A percentile compares a stretch with the other conserved stretches of the same genome.
Conservation (phyloP, 208 protist genomes). For the Acanthamoeba triangularis region DNA sequence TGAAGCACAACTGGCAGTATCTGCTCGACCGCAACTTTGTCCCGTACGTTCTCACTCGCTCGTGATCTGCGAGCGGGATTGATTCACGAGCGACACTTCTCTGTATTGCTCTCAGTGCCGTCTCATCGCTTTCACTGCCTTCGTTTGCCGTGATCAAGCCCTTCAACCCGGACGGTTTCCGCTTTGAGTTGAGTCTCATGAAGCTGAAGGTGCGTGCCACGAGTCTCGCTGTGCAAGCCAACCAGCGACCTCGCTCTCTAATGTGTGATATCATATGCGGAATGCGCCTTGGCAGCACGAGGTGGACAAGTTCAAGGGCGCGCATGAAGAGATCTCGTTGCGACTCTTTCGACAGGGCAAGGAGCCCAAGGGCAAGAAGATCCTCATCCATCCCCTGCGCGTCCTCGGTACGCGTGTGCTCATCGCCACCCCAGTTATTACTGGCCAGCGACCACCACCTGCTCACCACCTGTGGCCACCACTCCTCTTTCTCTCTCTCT, state of each 20-base stretch:
- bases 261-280: too few species aligned
- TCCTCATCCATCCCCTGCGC: conserved; percentile 1
- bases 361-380: conserved; percentile 42
- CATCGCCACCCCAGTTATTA: too few species aligned
- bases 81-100: background rate
- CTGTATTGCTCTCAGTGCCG: background rate
- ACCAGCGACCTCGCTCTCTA: background rate
- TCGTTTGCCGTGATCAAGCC: conserved; percentile 32
- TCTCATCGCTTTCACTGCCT: background rate
- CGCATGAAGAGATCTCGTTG: conserved; percentile 2
- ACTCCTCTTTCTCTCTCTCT: too few species aligned
- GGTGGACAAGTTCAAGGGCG: conserved; percentile 26
- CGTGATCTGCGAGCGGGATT: too few species aligned
- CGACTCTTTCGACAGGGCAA: conserved; percentile 21
- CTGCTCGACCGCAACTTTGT: conserved; percentile 20
- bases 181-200: background rate
- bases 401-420: conserved; percentile 35
- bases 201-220: background rate
- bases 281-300: too few species aligned
- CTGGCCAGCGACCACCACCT: too few species aligned
- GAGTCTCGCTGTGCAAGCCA: background rate
- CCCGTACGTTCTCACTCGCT: background rate
- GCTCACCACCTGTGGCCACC: too few species aligned
- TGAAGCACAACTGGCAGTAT: conserved; percentile 36
- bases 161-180: background rate